Conservation (phyloP, 345 rosid genomes). For the Dovyalis caffra region DNA sequence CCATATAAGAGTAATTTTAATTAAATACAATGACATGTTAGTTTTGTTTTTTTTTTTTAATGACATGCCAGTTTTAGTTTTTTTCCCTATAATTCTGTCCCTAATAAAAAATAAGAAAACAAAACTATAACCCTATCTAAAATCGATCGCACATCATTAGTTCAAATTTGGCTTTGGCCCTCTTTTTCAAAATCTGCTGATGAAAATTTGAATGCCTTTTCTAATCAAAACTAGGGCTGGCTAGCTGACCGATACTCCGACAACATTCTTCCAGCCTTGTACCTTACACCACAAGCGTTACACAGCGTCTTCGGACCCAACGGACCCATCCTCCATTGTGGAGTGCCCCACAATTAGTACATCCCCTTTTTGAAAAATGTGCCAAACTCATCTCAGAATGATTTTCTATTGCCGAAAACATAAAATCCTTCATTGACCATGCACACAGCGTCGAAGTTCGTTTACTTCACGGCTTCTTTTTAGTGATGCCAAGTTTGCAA, state of each 20-base stretch:
- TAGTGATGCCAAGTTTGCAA: too few species aligned
- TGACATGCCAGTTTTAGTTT: too few species aligned
- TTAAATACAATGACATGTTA: too few species aligned
- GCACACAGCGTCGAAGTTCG: not conserved
- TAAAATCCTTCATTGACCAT: not conserved
- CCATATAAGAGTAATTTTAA: too few species aligned
- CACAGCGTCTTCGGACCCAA: slow-evolving; percentile 2
- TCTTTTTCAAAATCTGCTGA: not conserved
- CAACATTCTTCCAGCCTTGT: not conserved
- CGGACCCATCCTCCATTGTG: slow-evolving; percentile 12
- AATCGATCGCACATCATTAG: not conserved
- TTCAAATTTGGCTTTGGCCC: not conserved
- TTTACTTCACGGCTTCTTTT: not conserved
- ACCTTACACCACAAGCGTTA: slow-evolving; percentile 9
- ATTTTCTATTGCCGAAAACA: not conserved
- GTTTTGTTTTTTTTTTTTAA: too few species aligned
- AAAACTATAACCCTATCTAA: not conserved
- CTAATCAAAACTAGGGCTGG: slow-evolving; percentile 1
- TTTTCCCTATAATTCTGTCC: too few species aligned
- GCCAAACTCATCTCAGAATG: too few species aligned
- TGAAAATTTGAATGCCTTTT: slow-evolving; percentile 3
- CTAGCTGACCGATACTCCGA: slow-evolving; percentile 9
- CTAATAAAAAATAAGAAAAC: too few species aligned
- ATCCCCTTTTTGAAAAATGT: not conserved
- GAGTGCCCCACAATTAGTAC: slow-evolving; percentile 2